These are phyloP conservation scores for Ormosia emarginata DNA, from an alignment of 306 rosid species.

Conservation along the genomic window DNA sequence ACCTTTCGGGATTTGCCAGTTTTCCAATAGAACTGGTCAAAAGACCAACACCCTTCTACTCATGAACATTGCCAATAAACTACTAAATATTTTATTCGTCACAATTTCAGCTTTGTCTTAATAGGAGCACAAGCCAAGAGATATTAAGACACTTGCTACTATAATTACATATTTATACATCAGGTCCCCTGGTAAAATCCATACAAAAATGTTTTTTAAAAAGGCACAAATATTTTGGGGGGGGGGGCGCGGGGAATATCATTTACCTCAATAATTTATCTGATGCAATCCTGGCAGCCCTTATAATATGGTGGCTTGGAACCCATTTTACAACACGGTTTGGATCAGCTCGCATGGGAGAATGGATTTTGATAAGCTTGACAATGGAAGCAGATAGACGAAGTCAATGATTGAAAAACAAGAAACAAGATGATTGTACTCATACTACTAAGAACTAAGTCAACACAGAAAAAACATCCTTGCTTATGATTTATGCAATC, in stretches of 20 bases:
- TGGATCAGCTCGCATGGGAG: slow-evolving; percentile 94
- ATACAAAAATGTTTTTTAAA: background rate
- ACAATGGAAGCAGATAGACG: slow-evolving; percentile 29
- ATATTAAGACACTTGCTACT: background rate
- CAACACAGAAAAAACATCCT: background rate
- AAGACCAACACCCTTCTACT: background rate
- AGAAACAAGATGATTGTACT: background rate
- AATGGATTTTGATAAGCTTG: slow-evolving; percentile 92
- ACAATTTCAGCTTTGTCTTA: slow-evolving; percentile 8
- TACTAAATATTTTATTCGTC: background rate
- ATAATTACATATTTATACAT: background rate
- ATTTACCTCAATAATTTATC: slow-evolving; percentile 74
- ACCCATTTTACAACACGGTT: slow-evolving; percentile 78
- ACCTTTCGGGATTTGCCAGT: background rate
- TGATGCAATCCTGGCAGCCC: slow-evolving; percentile 77
- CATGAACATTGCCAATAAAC: slow-evolving; percentile 8
- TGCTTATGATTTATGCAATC: background rate
- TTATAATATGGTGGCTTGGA: slow-evolving; percentile 54
- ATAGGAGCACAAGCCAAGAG: slow-evolving; percentile 1
- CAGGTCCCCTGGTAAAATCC: background rate
- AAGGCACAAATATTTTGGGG: background rate
- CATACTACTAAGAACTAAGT: background rate
- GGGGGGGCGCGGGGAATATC: background rate
- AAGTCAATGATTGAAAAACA: slow-evolving; percentile 7
- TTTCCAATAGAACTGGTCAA: slow-evolving; percentile 3